Base-by-base conservation (phyloP, 2,329 filamentous ascomycete genomes). In the Aureobasidium mangrovei region DNA sequence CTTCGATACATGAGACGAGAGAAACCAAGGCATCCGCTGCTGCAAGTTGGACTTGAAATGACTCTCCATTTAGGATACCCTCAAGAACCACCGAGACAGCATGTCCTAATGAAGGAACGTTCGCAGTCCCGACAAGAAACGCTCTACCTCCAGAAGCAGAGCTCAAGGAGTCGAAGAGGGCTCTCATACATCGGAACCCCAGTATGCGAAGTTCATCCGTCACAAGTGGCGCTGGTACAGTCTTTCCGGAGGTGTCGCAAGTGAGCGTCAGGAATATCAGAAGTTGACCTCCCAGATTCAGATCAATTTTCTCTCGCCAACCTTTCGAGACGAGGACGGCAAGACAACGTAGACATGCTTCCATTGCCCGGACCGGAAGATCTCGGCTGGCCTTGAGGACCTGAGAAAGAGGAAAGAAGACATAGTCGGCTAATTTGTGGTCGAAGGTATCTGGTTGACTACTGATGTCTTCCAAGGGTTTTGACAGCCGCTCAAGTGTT, bases 381-480 rank as follows among this genome's bases (percentile, higher is more conserved):
- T 79, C 76, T 58, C 86, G 81, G 60, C 88, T 85, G 58, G 83
- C 79, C 56, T 88, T 84, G 62, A 98, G 84, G 38, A 97, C 82
- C 61, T 93, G 86, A 0, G 88, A 90, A 0, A 98, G 74, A 0
- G 93, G 93, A 59, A 96, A 95, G 74, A 97, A 97, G 64, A 87
- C 80, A 74, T 97, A 98, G 72, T 96, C 91, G 10, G 91, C 89
- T 18, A 97, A 74, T 67, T 90, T 91, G 51, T 84, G 78, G 67
- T 96, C 88, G 18, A 97, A 66, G 59, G 69, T 63, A 35, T 71
- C 67, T 6, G 62, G 63, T 26, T 65, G 61, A 12, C 60, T 56
- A 1, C 54, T 56, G 45, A 71, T 56, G 0, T 60, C 45, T 26
- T 61, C 57, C 1, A 82, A 67, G 12, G 67, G 65, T 6, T 65